A percentile compares a stretch with the other conserved stretches of the same genome.
Conservation (phyloP, 164 flowering plant genomes). For the Liriodendron chinense region DNA sequence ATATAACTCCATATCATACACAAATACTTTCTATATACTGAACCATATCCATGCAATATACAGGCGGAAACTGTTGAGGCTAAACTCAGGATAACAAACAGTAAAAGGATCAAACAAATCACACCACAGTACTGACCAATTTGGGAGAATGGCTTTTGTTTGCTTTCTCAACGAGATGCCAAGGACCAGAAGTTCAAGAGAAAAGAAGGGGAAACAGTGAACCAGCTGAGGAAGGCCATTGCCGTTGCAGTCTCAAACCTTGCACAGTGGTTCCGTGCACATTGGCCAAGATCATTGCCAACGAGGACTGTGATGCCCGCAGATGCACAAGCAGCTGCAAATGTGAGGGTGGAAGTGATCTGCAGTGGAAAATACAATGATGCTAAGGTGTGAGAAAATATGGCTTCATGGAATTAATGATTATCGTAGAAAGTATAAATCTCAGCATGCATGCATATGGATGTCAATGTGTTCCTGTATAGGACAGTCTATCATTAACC, state of each 20-base stretch:
- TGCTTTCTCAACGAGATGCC: slow-evolving; percentile 41
- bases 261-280: slow-evolving; percentile 55
- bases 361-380: background rate
- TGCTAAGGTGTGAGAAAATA: background rate
- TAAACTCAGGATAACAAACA: background rate
- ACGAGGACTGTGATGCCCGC: slow-evolving; percentile 69
- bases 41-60: background rate
- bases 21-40: background rate
- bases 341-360: slow-evolving; percentile 23
- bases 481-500: too few relatives aligned
- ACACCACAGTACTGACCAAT: background rate
- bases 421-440: background rate
- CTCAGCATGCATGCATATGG: background rate
- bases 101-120: background rate
- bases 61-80: background rate
- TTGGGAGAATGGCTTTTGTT: background rate
- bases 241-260: slow-evolving; percentile 77
- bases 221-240: slow-evolving; percentile 88
- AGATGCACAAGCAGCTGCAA: slow-evolving; percentile 27
- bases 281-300: slow-evolving; percentile 60
- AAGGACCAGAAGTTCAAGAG: slow-evolving; percentile 77
- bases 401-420: background rate
- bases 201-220: slow-evolving; percentile 66
- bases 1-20: background rate
- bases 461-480: too few relatives aligned